Base-by-base conservation (phyloP, 129 eudicot genomes). In the Centaurea solstitialis region DNA sequence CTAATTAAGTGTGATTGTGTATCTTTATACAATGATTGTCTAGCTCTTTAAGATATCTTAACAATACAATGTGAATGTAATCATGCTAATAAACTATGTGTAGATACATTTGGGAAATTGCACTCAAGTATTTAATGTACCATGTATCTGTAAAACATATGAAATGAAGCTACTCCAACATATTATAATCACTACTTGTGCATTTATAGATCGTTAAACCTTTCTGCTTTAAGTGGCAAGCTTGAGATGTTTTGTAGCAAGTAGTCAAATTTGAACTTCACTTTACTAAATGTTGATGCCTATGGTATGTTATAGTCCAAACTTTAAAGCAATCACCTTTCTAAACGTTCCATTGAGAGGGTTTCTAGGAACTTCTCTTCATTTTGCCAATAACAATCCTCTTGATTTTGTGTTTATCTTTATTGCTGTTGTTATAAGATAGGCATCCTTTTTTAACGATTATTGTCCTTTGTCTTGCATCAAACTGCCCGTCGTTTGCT, bases 251-350 rank as follows among this genome's bases (percentile, higher is more conserved):
- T 50, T 50, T 7, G 21, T 50, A 50, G n/a, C 62, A 50, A 15
- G 21, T 50, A 4, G 62, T 15, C 7, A 50, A 50, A 50, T 0
- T 50, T 50, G 20, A 50, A 50, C 62, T 15, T 15, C 62, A 50
- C 62, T 15, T 50, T 50, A 50, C 21, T 15, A 50, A 57, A 38
- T 53, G 37, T 47, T 3, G 23, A 37, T 0, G n/a, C n/a, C n/a
- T n/a, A n/a, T n/a, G 66, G 23, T 76, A 62, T 37, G 33, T 22
- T 76, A 21, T 67, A 15, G 81, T 62, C 71, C 65, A 50, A 50
- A 50, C 21, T 50, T 50, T 50, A 35, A 76, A 76, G 59, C 70
- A 33, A 61, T 18, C 20, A 21, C 50, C 37, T 76, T 59, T 61
- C 30, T 26, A 26, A 26, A 26, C 2, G 30, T 26, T 26, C 30